These are phyloP conservation scores for Populus simonii DNA, from an alignment of 345 rosid genomes.

Conservation along the genomic window DNA sequence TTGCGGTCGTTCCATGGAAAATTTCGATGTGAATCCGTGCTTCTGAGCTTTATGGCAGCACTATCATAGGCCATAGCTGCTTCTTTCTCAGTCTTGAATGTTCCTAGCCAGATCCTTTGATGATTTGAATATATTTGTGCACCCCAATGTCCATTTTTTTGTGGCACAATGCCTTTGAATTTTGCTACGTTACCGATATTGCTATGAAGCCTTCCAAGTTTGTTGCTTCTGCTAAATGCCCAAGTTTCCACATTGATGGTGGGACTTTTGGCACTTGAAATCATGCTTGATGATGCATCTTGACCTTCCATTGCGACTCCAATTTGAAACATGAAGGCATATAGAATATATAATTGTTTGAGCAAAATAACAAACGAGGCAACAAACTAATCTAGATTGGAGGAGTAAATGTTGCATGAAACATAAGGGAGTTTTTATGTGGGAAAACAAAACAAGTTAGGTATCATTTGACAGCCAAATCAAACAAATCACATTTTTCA, in stretches of 20 bases:
- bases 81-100: conserved; percentile 50
- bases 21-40: conserved; percentile 51
- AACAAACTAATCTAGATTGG: no score
- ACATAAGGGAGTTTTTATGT: no score
- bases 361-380: no score
- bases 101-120: conserved; percentile 59
- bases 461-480: no score
- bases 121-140: conserved; percentile 63
- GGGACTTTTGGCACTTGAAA: neutral
- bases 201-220: neutral
- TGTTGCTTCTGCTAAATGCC: conserved; percentile 4
- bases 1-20: conserved; percentile 49
- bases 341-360: no score
- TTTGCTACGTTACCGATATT: neutral
- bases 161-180: conserved; percentile 56
- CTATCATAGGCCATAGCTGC: conserved; percentile 72
- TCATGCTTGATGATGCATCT: conserved; percentile 3
- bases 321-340: no score
- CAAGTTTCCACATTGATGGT: neutral
- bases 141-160: conserved; percentile 60
- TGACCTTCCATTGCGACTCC: conserved; percentile 7
- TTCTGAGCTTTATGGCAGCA: conserved; percentile 49
- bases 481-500: no score
- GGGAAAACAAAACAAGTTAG: no score
- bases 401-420: no score